Conservation (phyloP, 306 rosid genomes). For the Prunus armeniaca region DNA sequence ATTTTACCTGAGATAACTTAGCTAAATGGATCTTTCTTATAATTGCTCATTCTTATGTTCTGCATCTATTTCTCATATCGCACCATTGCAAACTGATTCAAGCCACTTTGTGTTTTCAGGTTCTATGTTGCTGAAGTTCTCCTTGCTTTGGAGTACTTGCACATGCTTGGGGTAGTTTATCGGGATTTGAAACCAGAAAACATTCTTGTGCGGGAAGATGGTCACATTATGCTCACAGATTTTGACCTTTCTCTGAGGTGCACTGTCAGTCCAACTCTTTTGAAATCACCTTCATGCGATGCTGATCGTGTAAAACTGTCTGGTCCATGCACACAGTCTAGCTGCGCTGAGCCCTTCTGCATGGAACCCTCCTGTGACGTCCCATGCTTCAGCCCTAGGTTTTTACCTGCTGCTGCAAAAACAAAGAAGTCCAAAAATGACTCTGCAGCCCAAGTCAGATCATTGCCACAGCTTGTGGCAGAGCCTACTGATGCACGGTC, state of each 20-base stretch:
- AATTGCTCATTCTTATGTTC: not conserved
- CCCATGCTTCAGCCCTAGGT: slow-evolving; percentile 80
- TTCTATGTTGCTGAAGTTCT: slow-evolving; percentile 92
- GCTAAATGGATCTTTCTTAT: not conserved
- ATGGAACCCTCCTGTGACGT: slow-evolving; percentile 76
- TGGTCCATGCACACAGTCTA: slow-evolving; percentile 62
- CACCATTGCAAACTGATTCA: not conserved
- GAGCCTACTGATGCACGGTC: slow-evolving; percentile 88
- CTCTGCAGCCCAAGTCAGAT: slow-evolving; percentile 48
- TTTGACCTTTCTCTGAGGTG: slow-evolving; percentile 83
- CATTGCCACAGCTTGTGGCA: slow-evolving; percentile 89
- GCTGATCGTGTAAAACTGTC: slow-evolving; percentile 57
- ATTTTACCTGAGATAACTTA: not conserved
- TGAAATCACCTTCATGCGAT: slow-evolving; percentile 47
- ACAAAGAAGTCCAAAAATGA: slow-evolving; percentile 59
- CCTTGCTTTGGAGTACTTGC: slow-evolving; percentile 86
- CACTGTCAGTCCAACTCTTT: slow-evolving; percentile 70
- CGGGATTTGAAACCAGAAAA: slow-evolving; percentile 89
- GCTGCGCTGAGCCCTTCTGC: slow-evolving; percentile 80
- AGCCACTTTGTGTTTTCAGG: slow-evolving; percentile 31
- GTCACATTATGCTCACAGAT: slow-evolving; percentile 93
- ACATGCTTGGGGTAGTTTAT: slow-evolving; percentile 91
- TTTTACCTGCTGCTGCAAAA: slow-evolving; percentile 58
- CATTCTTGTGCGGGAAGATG: slow-evolving; percentile 87
- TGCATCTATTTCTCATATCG: not conserved